Evolutionary conservation across 108 stramenopile genomes (phyloP), one percentile per base, ranked within the genome.

Genomic region (Skeletonema menzelii): DNA sequence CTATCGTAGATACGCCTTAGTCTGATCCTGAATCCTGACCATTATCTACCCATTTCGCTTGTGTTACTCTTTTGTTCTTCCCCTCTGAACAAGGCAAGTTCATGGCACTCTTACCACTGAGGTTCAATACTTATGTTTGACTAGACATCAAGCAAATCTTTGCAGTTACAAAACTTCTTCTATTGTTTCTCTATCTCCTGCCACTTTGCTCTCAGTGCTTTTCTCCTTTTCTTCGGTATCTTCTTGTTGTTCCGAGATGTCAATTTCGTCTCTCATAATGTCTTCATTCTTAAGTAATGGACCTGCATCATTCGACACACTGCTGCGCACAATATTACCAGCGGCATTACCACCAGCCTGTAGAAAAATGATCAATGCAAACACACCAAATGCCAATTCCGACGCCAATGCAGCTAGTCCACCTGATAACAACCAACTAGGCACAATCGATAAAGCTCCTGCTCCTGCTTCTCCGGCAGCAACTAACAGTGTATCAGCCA

Each of bases 391-490:
- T 55, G 67, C 67, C 67, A 67, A 31, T 56, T 67, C 67, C 4
- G 67, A 67, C 30, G 55, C 55, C 53, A 67, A 34, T 31, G 55
- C 67, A 27, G 67, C 67, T 28, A 67, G 53, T 56, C 67, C 67
- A 10, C 67, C 67, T 5, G 67, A 67, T 12, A 56, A 11, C 17
- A 67, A 12, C 67, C 67, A 67, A 22, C 67, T 56, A 19, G 67
- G 67, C 30, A 67, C 8, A 24, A 67, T 17, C 8, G 67, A 53
- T 26, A 67, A 19, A 17, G 28, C 67, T 13, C 67, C 67, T 3
- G 53, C 67, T 17, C 67, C 67, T 8, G 26, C 67, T 30, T 67
- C 67, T 27, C 44, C 64, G 12, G 67, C 67, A 6, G 67, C 42
- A 31, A 44, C 67, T 20, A 49, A 14, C 49, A 67, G 17, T 30